Conservation (phyloP, 345 rosid genomes). For the Combretum micranthum region DNA sequence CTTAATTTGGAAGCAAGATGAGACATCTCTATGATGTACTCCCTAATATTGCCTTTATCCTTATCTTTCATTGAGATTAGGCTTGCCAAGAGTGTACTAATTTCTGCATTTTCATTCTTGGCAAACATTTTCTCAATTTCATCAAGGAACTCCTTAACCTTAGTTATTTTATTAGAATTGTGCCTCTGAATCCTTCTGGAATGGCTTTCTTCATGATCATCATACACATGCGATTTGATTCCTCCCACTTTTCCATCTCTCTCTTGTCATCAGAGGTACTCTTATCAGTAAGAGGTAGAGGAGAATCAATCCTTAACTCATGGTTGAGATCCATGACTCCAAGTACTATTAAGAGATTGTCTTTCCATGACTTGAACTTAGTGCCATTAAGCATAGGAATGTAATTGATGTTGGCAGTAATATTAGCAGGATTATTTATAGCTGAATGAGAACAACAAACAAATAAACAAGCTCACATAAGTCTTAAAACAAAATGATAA, state of each 20-base stretch:
- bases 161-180: no score
- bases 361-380: constrained; percentile 2
- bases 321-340: neutral
- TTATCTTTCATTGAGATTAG: neutral
- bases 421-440: no score
- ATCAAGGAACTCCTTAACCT: constrained; percentile 3
- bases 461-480: no score
- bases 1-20: constrained; percentile 7
- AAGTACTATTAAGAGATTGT: neutral
- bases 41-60: neutral
- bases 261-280: no score
- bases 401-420: no score
- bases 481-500: no score
- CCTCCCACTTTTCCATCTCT: neutral
- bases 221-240: neutral
- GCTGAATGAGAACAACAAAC: no score
- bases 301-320: neutral
- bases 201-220: no score
- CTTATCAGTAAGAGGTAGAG: no score
- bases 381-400: no score
- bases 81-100: constrained; percentile 2
- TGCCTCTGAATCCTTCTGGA: no score
- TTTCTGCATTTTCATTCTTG: constrained; percentile 8
- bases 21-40: constrained; percentile 3
- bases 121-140: constrained; percentile 10